A percentile compares a stretch with the other conserved stretches of the same genome.
These are phyloP conservation scores for Hamigera avellanea DNA, from an alignment of 495 filamentous ascomycete genomes.

Conservation along the genomic window DNA sequence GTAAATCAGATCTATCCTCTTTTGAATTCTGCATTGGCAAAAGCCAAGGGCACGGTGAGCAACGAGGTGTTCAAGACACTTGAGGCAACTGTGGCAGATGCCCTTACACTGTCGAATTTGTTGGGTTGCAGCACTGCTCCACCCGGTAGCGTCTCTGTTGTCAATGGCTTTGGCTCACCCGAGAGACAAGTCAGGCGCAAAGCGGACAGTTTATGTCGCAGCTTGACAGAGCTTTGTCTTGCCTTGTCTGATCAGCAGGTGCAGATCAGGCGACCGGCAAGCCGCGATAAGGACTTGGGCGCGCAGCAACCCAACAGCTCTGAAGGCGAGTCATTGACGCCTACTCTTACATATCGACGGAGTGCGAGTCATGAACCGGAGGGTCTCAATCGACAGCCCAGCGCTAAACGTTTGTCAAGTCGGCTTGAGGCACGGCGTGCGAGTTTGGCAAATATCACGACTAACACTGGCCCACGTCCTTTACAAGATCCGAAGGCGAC, in stretches of 20 bases:
- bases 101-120: conserved; percentile 59
- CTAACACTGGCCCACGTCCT: background rate
- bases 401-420: conserved; percentile 53
- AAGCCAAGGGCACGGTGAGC: conserved; percentile 55
- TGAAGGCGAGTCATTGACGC: conserved; percentile 20
- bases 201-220: conserved; percentile 85
- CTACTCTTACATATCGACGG: conserved; percentile 21
- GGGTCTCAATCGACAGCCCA: conserved; percentile 19
- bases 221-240: conserved; percentile 83
- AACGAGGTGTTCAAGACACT: conserved; percentile 69
- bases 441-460: conserved; percentile 41
- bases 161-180: conserved; percentile 40
- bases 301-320: conserved; percentile 16
- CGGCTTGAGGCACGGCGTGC: conserved; percentile 63
- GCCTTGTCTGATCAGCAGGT: conserved; percentile 52
- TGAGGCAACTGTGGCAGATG: conserved; percentile 73
- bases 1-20: conserved; percentile 56
- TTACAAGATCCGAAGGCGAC: conserved; percentile 4
- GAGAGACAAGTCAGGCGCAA: conserved; percentile 81
- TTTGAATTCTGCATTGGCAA: conserved; percentile 66
- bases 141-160: conserved; percentile 46
- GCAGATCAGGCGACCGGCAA: conserved; percentile 17
- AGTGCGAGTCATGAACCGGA: conserved; percentile 35
- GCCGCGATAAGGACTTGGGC: conserved; percentile 13
- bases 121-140: conserved; percentile 60